A percentile compares a stretch with the other conserved stretches of the same genome.
These are phyloP conservation scores for Daldinia concentrica DNA, from an alignment of 495 filamentous ascomycete genomes.

Conservation along the genomic window DNA sequence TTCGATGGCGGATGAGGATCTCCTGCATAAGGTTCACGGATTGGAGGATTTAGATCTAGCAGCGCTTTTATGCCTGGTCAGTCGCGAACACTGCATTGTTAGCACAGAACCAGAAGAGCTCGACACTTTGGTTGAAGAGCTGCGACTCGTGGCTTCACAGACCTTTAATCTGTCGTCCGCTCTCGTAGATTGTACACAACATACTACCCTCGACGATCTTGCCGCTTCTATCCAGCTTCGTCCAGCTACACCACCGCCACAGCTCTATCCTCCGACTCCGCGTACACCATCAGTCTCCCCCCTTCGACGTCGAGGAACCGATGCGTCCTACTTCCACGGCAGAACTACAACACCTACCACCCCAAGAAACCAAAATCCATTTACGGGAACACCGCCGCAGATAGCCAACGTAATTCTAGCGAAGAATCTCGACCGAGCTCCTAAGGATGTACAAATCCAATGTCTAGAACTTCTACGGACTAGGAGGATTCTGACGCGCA, in stretches of 20 bases:
- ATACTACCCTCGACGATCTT: conserved; percentile 83
- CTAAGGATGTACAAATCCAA: conserved; percentile 81
- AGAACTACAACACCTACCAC: neutral
- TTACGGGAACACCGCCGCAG: conserved; percentile 36
- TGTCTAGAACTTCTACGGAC: conserved; percentile 87
- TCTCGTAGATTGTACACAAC: conserved; percentile 74
- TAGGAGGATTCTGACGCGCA: conserved; percentile 77
- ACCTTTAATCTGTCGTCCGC: conserved; percentile 75
- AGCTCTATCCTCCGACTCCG: conserved; percentile 27
- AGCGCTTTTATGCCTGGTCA: conserved; percentile 77
- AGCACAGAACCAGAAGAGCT: conserved; percentile 70
- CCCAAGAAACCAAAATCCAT: conserved; percentile 7
- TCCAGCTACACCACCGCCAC: conserved; percentile 33
- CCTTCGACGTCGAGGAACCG: conserved; percentile 30
- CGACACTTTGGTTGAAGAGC: conserved; percentile 72
- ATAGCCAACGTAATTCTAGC: conserved; percentile 86
- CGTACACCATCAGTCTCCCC: conserved; percentile 30
- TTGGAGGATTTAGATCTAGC: conserved; percentile 92
- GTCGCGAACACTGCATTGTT: conserved; percentile 87
- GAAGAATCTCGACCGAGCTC: conserved; percentile 76
- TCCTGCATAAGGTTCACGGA: conserved; percentile 72
- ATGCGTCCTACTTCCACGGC: conserved; percentile 20
- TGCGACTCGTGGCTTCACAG: conserved; percentile 73
- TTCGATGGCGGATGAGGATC: conserved; percentile 67
- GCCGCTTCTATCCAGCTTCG: conserved; percentile 63